Evolutionary conservation across 495 filamentous ascomycete genomes (phyloP), one percentile per base, ranked within the genome.

Genomic region (Penicillium turbatum): DNA sequence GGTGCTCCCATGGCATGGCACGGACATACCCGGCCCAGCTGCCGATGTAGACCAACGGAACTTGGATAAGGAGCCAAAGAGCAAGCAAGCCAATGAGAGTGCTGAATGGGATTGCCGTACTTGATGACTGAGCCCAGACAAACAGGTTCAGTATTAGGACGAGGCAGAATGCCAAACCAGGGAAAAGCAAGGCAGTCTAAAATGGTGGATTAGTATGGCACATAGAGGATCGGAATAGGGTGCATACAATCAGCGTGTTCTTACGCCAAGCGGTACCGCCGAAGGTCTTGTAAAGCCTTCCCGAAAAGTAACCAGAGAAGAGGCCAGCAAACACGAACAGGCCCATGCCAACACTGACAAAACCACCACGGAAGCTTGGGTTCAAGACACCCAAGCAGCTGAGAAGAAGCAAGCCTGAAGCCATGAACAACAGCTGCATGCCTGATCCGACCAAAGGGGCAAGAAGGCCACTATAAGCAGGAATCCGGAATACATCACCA

Each of bases 301-400:
- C 85, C 3, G 88, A 92, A 69, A 92, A 96, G 69, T 95, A 96
- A n/a, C 92, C 92, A 0, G 90, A 95, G 68, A 95, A 91, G 10
- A 90, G 61, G 19, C 92, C 92, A 1, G 92, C 91, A 61, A 95
- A 87, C 34, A 96, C 79, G 65, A 95, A 96, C 19, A 97, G 76
- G 13, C 89, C 90, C 48, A 93, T 76, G 10, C 86, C 91, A 16
- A 95, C 88, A 58, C 86, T 91, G 59, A 97, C 83, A 61, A 95
- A 97, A 0, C 92, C 92, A 51, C 92, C 92, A 3, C 92, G 85
- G 76, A 90, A 96, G 64, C 87, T 92, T 4, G 92, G 92, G 61
- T 96, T 97, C 59, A 97, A 70, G 1, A 97, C 67, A 11, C 92
- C 92, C 30, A 95, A 69, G 50, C 86, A 89, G 67, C 86, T 89